Base-by-base conservation (phyloP, 129 eudicot species). In the Flaveria trinervia region DNA sequence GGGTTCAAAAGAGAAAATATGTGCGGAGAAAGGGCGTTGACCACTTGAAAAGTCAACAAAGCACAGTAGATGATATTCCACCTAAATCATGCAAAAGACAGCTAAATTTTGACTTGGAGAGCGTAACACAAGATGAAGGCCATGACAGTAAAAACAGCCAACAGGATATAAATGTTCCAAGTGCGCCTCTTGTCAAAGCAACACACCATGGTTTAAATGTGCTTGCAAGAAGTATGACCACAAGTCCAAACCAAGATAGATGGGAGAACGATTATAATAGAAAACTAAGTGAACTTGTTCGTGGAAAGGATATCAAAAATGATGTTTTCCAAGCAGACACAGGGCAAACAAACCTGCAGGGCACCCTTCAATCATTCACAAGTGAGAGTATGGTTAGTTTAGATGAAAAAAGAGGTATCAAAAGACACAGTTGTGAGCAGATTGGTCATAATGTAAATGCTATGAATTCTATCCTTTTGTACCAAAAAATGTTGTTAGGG, bases 1-100 rank as follows among this genome's bases (percentile, higher is more conserved):
- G 25, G 5, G 68, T 73, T 45, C 74, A 49, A 45, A 82, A 91
- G 66, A 91, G 99, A 85, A 94, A 91, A 83, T 91, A 94, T 65
- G 94, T 86, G 54, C 77, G 92, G 9, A 94, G 76, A 78, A 91
- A 84, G 68, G 78, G 76, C 55, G 36, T 73, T 54, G 80, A 82
- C 48, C 57, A 71, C 57, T 59, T 80, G 13, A 69, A 69, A 72
- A 26, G 60, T 59, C 72, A 76, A 69, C n/a, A 6, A 54, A 80
- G 20, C 62, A 76, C 44, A 1, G 66, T 55, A 41, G 79, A 79
- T 13, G 72, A 74, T 2, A 80, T 84, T 46, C 52, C 71, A 55
- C 65, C 45, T 23, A 86, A 80, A 50, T 85, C 96, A 48, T 86
- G 92, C 89, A 86, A 80, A 73, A 84, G 83, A 73, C 59, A 80